Evolutionary conservation across 768 basidiomycete genomes (phyloP), one percentile per base, ranked within the genome.

Genomic region (Russula abietina): DNA sequence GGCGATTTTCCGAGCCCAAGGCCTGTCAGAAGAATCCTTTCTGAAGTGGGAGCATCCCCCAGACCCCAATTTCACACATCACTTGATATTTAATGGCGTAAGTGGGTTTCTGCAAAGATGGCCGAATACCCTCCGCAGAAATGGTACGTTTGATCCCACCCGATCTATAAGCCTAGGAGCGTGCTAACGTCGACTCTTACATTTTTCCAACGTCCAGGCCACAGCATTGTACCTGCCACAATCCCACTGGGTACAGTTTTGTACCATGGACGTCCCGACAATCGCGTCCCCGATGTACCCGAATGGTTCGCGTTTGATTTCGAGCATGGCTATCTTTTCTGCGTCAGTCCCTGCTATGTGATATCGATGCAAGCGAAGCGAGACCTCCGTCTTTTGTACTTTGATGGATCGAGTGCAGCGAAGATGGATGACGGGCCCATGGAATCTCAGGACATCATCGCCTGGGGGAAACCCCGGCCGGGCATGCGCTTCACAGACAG

Each of bases 401-500:
- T 68, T 22, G 65, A 68, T 50, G 67, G 67, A 9, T 26, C 58
- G 7, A 57, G 55, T 8, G 65, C 65, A 17, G 65, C 57, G 2
- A 64, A 70, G 55, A 65, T 75, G 65, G n/a, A 32, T 1, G 62
- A 65, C 19, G 75, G 76, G 6, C 61, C 73, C 0, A 60, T 75
- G 68, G 77, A 78, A 46, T 65, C 70, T 0, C 76, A 78, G 58
- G 77, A 77, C 64, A 46, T 78, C 3, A 22, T 78, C 24, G 39
- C 65, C 0, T 76, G 75, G 75, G 73, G 73, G 4, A 52, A 64
- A 33, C 41, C 59, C 26, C 59, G 39, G 7, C 70, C 70, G 3
- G 70, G 70, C 9, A 65, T 64, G 55, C 48, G 4, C 12, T 22
- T 22, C 2, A 60, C 67, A 1, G 75, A 78, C 5, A 16, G n/a